Base-by-base conservation (phyloP, 169 alveolate genomes). In the Plasmodium chabaudi region DNA sequence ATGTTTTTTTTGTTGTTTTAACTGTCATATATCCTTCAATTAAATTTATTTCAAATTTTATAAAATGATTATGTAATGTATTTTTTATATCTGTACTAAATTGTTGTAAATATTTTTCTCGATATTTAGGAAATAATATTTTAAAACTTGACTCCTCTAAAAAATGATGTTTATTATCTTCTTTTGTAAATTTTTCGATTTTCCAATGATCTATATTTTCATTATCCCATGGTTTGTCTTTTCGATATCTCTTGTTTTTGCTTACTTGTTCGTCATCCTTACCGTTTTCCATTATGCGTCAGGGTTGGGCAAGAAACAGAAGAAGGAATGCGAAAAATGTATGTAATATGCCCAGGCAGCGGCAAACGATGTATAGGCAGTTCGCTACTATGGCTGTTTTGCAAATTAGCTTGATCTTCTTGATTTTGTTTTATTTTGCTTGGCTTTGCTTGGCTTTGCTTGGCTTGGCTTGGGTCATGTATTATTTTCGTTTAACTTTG, bases 161-260 rank as follows among this genome's bases (percentile, higher is more conserved):
- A 23, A 98, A 94, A 25, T 93, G 92, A 17, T 99, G 98, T 55
- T 94, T 92, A 70, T 72, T 84, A 23, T 72, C 77, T 87, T 90
- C 97, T 61, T 64, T 82, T 1, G 93, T 92, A 75, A 97, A 97
- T 25, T 96, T 96, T 68, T 97, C 99, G 1, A 98, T 95, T 92
- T 98, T 98, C 99, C 99, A 99, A 91, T 98, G 99, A 87, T 99
- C 99, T 53, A 95, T 97, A 34, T 98, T 99, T 70, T 97, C 99
- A 63, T 98, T 97, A 79, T 99, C 99, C 99, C 99, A 99, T 1
- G 99, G 99, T 93, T 99, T 99, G 39, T 98, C 99, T 84, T 97
- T 97, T 21, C 99, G 91, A 75, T 98, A 98, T 72, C 97, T 97
- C 60, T 95, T 96, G 49, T 95, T 95, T 87, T 96, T 96, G 21